Evolutionary conservation across 2,329 filamentous ascomycete species (phyloP).

Genomic region (Xylaria arbuscula): DNA sequence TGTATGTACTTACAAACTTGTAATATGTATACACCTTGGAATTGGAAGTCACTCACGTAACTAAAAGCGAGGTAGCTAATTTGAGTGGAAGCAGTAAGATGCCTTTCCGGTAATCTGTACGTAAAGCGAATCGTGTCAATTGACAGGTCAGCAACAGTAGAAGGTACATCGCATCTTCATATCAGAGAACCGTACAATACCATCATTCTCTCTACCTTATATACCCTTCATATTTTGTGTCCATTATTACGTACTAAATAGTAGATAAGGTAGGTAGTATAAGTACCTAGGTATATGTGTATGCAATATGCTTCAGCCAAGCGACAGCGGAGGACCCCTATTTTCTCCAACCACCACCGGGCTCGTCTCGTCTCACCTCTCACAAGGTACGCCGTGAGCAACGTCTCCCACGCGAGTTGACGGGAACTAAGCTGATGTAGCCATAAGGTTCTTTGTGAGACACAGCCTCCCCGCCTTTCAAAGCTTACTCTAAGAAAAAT

Average conservation of each 20-base stretch:
- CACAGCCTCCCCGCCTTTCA: neutral
- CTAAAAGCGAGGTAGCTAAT: no score
- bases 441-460: slow-evolving; percentile 10
- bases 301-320: no score
- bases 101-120: no score
- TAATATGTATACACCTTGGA: no score
- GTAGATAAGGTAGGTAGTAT: no score
- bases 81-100: no score
- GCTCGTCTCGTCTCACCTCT: slow-evolving; percentile 20
- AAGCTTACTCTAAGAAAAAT: slow-evolving; percentile 19
- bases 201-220: slow-evolving; percentile 10
- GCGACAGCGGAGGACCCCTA: slow-evolving; percentile 20
- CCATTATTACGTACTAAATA: slow-evolving; percentile 30
- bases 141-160: no score
- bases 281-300: no score
- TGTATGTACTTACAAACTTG: no score
- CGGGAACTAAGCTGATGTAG: slow-evolving; percentile 30
- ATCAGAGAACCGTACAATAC: slow-evolving; percentile 21
- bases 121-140: no score
- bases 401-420: slow-evolving; percentile 22
- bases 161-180: neutral
- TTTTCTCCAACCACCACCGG: neutral
- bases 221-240: slow-evolving; percentile 21
- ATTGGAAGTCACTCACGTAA: no score
- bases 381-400: slow-evolving; percentile 1